Evolutionary conservation across 2,329 filamentous ascomycete species (phyloP).

Genomic region (Teratosphaeria nubilosa): DNA sequence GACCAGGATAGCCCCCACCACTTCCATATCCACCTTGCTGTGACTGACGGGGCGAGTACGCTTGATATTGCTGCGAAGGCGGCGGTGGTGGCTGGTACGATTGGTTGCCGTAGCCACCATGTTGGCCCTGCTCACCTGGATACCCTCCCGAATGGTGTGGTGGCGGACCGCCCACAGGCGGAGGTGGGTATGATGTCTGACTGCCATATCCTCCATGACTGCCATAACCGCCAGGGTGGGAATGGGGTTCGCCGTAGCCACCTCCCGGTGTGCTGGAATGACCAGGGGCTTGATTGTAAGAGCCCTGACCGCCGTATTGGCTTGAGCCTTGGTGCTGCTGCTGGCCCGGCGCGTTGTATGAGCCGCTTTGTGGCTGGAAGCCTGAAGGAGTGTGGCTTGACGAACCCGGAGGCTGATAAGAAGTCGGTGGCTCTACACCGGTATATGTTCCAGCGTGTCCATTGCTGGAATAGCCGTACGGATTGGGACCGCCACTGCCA

Average conservation of each 20-base stretch:
- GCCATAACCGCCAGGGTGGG: conserved; percentile 1
- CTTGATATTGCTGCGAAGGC: conserved; percentile 10
- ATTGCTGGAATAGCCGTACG: conserved; percentile 29
- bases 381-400: conserved; percentile 5
- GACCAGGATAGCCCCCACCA: conserved; percentile 2
- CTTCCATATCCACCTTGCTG: conserved; percentile 13
- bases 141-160: conserved; percentile 1
- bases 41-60: conserved; percentile 6
- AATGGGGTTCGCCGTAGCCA: not conserved
- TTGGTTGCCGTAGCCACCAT: conserved; percentile 1
- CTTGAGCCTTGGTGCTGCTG: conserved; percentile 6
- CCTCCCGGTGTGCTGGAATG: not conserved
- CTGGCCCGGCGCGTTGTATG: conserved; percentile 12
- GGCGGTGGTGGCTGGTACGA: conserved; percentile 4
- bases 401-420: conserved; percentile 23
- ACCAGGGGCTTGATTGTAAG: not conserved
- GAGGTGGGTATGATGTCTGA: not conserved
- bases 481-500: conserved; percentile 12
- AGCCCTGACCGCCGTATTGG: conserved; percentile 5
- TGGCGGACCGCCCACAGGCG: not conserved
- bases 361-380: conserved; percentile 10
- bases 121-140: conserved; percentile 2
- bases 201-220: conserved; percentile 13
- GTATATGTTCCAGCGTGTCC: conserved; percentile 24
- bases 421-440: conserved; percentile 26